Evolutionary conservation across 192 early-diverging fungal genomes (phyloP), one percentile per base, ranked within the genome.

Genomic region (Rhizophagus prolifer): DNA sequence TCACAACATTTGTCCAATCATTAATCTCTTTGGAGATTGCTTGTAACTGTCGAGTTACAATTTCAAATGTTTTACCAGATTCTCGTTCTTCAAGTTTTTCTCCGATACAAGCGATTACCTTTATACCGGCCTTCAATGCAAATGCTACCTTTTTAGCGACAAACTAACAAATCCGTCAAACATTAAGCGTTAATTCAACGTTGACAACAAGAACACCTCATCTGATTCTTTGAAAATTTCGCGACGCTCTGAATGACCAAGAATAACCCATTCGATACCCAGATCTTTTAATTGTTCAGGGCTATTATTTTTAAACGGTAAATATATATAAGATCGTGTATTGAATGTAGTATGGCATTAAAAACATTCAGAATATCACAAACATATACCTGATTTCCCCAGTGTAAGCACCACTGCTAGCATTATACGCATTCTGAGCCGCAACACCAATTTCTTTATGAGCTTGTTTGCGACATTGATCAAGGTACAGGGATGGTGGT

Each of bases 201-300:
- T 36, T 36, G 1, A 31, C 31, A 31, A 62, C 9, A 16, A 28
- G 13, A 62, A 58, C 81, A 92, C 91, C 64, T 97, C 92, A 82
- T 95, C 92, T 47, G 90, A 86, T 85, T 98, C 98, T 28, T 83
- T 81, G 83, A 96, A 95, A 82, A 94, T 91, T 83, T 94, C 93
- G 81, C 98, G 91, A 80, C 98, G 94, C 84, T 99, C 98, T 78
- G 96, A 98, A 91, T 99, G 98, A 72, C 98, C 98, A 78, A 98
- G 85, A 79, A 99, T 96, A 71, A 92, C 93, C 98, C 98, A 99
- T 73, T 92, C 88, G 80, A 98, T 93, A 75, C 88, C 89, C 31
- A 99, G 85, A 80, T 99, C 98, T 88, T 95, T 96, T 81, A 99
- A 90, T 89, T 95, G 92, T 83, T 96, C 96, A 76, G 93, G 88